phyloP scores from a whole-genome alignment of 345 rosid species.

The Gossypium turneri region DNA sequence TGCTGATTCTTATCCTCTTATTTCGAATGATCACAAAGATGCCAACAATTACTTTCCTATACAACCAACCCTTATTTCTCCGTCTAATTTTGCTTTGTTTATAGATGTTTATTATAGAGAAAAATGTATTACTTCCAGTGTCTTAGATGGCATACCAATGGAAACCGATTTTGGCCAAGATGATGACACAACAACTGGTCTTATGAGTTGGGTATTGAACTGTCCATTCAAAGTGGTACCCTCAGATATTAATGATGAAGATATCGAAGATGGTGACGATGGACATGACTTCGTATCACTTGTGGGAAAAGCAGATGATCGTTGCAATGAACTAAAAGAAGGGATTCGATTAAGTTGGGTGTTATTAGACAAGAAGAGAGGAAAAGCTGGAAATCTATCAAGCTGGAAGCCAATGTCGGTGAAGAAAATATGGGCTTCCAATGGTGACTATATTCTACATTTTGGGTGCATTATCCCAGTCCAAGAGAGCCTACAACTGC shows the following conservation, averaged over 20 bases:
- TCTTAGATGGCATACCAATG: slow-evolving; percentile 21
- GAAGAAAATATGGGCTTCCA: slow-evolving; percentile 22
- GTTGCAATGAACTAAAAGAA: slow-evolving; percentile 10
- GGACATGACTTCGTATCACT: neutral
- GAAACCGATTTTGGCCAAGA: neutral
- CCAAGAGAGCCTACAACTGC: slow-evolving; percentile 10
- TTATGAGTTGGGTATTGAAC: slow-evolving; percentile 20
- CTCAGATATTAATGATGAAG: slow-evolving; percentile 1
- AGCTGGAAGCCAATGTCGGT: slow-evolving; percentile 30
- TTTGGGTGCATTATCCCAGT: slow-evolving; percentile 34
- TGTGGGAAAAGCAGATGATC: neutral
- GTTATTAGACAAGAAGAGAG: slow-evolving; percentile 33
- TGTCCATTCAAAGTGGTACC: slow-evolving; percentile 23
- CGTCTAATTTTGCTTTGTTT: slow-evolving; percentile 28
- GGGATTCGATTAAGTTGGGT: slow-evolving; percentile 35
- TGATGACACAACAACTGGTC: neutral
- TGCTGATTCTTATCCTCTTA: slow-evolving; percentile 28
- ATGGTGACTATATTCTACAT: slow-evolving; percentile 17
- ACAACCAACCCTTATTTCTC: slow-evolving; percentile 1
- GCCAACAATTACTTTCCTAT: neutral
- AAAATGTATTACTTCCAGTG: slow-evolving; percentile 28
- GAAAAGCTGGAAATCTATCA: slow-evolving; percentile 32
- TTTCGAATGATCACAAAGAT: slow-evolving; percentile 9
- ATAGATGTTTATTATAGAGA: slow-evolving; percentile 29
- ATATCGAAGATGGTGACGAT: neutral